Conservation (phyloP, 2,329 filamentous ascomycete genomes). For the Fonsecaea erecta region DNA sequence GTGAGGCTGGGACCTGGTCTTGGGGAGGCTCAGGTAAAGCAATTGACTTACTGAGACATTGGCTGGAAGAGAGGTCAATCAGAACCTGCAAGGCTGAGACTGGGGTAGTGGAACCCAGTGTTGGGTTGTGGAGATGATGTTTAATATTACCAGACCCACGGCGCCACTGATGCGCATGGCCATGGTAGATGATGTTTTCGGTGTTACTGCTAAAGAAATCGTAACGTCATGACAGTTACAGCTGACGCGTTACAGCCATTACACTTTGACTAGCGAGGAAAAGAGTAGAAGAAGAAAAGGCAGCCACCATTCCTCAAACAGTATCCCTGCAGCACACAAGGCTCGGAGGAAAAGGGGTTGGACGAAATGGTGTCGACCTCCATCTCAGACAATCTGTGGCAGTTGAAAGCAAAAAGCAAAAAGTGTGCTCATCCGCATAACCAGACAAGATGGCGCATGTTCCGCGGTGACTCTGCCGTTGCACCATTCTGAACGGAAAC, state of each 20-base stretch:
- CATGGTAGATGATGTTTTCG: neutral
- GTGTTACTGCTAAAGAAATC: neutral
- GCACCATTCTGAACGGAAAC: neutral
- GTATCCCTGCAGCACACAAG: neutral
- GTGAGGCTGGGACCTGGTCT: neutral
- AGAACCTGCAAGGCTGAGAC: neutral
- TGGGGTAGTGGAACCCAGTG: neutral
- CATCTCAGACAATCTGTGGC: neutral
- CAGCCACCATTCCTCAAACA: constrained; percentile 21
- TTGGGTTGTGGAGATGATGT: neutral
- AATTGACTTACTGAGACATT: neutral
- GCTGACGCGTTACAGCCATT: neutral
- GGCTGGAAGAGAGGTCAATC: neutral
- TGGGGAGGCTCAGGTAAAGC: neutral
- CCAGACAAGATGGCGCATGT: neutral
- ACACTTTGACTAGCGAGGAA: neutral
- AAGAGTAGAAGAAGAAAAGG: constrained; percentile 3
- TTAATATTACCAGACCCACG: neutral
- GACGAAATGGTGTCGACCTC: neutral
- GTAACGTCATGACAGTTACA: neutral
- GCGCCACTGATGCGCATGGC: neutral
- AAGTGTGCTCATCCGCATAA: neutral
- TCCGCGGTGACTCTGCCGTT: neutral
- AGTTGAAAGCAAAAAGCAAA: neutral
- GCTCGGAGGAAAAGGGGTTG: constrained; percentile 1